phyloP scores from a whole-genome alignment of 805 yeast species.

The Candida dajiaensis region DNA sequence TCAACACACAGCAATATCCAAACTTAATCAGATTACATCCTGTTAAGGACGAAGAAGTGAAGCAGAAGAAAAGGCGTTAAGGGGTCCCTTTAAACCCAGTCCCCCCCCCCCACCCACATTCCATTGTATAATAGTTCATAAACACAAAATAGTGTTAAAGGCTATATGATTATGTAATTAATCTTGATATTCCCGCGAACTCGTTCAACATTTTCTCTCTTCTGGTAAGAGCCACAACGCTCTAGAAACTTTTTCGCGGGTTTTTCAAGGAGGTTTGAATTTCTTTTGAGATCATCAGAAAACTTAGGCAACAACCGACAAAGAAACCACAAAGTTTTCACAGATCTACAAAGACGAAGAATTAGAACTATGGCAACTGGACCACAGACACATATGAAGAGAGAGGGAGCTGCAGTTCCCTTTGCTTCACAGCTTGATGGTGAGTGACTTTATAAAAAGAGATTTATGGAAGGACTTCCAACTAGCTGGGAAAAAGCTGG shows the following conservation, averaged over 20 bases:
- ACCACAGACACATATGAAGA: neutral
- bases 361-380: neutral
- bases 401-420: slow-evolving; percentile 7
- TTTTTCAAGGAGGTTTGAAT: neutral
- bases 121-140: neutral
- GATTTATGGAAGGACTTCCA: neutral
- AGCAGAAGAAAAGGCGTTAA: slow-evolving; percentile 36
- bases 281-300: neutral
- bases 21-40: slow-evolving; percentile 78
- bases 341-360: too few species aligned
- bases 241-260: neutral
- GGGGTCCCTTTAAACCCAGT: too few species aligned
- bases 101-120: too few species aligned
- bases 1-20: slow-evolving; percentile 70
- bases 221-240: neutral
- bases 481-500: neutral
- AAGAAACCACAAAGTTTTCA: too few species aligned
- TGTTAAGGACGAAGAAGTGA: slow-evolving; percentile 79
- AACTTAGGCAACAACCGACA: too few species aligned
- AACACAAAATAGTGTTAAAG: too few species aligned
- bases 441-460: too few species aligned
- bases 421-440: slow-evolving; percentile 16
- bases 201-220: too few species aligned
- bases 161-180: neutral
- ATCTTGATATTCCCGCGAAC: too few species aligned